A percentile compares a stretch with the other conserved stretches of the same genome.
Evolutionary conservation across 352 stramenopile genomes (phyloP).

Genomic region (Globisporangium paroecandrum): DNA sequence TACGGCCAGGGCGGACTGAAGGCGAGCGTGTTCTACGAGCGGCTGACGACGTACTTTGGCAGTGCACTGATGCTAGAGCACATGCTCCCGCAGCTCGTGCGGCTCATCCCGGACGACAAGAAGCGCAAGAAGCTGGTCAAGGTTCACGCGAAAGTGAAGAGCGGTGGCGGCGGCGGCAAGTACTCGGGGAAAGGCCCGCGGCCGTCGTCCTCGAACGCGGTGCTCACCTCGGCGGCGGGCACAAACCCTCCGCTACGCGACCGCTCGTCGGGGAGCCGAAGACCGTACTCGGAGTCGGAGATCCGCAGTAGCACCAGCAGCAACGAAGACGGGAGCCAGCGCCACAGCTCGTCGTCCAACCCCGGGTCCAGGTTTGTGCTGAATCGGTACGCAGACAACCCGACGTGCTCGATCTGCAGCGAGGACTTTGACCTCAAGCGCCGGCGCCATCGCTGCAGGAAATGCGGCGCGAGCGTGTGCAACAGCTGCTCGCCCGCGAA

Average conservation of each 20-base stretch:
- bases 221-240: conserved; percentile 23
- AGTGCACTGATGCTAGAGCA: conserved; percentile 73
- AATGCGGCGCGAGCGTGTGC: conserved; percentile 70
- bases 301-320: conserved; percentile 39
- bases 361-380: conserved; percentile 28
- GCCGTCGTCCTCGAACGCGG: conserved; percentile 32
- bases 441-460: conserved; percentile 66
- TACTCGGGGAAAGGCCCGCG: conserved; percentile 18
- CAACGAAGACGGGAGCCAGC: conserved; percentile 25
- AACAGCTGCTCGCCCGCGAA: conserved; percentile 60
- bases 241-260: conserved; percentile 22
- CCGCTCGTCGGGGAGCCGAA: conserved; percentile 25
- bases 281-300: conserved; percentile 42
- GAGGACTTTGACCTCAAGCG: conserved; percentile 77
- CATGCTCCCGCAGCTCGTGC: conserved; percentile 73
- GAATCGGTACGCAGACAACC: conserved; percentile 50
- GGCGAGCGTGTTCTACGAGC: conserved; percentile 57
- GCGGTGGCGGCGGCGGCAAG: background rate
- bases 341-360: conserved; percentile 26
- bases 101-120: conserved; percentile 73
- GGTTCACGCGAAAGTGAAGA: conserved; percentile 37
- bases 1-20: conserved; percentile 66
- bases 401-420: conserved; percentile 74
- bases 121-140: conserved; percentile 76
- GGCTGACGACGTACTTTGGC: conserved; percentile 62